Conservation (phyloP, 305 asterid species). For the Plantago coronopus region DNA sequence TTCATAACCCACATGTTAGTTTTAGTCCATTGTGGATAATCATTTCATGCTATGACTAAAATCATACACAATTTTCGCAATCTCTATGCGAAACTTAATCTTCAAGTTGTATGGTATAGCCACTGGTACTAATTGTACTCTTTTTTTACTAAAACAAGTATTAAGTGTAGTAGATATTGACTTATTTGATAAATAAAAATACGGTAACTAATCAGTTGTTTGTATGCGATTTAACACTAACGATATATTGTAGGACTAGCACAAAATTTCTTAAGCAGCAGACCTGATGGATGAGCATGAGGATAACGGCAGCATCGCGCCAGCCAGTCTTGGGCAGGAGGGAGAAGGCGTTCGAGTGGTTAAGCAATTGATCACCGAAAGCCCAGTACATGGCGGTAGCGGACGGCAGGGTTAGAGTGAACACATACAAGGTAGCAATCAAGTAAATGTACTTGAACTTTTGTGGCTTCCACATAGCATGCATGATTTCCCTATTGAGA, state of each 20-base stretch:
- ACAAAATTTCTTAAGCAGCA: not conserved
- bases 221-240: no score
- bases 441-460: conserved; percentile 66
- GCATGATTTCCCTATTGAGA: conserved; percentile 72
- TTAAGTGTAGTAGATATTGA: no score
- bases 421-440: conserved; percentile 65
- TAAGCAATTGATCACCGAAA: conserved; percentile 63
- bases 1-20: no score
- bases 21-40: not conserved
- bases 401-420: conserved; percentile 68
- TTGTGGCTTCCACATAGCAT: conserved; percentile 89
- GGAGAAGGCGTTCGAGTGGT: conserved; percentile 69
- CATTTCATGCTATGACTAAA: not conserved
- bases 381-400: conserved; percentile 79
- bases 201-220: no score
- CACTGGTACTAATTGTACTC: not conserved
- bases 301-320: conserved; percentile 80
- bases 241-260: not conserved
- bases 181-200: no score
- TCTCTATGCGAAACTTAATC: not conserved
- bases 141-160: no score
- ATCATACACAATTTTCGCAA: not conserved
- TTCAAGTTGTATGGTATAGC: not conserved
- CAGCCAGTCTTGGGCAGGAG: conserved; percentile 57
- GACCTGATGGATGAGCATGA: conserved; percentile 91